These are phyloP conservation scores for Hericium alpestre DNA, from an alignment of 768 basidiomycete species.

Conservation along the genomic window DNA sequence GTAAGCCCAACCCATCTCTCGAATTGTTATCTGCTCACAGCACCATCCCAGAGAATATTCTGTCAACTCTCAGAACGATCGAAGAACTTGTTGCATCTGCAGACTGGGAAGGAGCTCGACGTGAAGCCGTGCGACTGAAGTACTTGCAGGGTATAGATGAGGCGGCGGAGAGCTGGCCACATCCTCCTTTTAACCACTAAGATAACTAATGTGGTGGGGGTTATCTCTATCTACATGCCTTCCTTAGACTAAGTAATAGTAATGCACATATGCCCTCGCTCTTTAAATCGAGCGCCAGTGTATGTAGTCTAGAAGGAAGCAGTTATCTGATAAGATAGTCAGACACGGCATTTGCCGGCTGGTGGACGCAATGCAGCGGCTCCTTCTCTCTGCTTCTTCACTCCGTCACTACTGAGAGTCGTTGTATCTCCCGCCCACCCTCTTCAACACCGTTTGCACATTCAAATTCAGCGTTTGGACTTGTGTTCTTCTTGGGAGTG, in stretches of 20 bases:
- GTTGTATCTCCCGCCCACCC: too few relatives aligned
- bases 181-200: constrained; percentile 18
- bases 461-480: neutral
- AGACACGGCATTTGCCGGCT: too few relatives aligned
- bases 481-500: neutral
- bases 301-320: too few relatives aligned
- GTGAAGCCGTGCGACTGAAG: constrained; percentile 54
- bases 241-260: too few relatives aligned
- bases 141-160: constrained; percentile 60
- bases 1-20: constrained; percentile 24
- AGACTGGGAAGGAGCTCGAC: constrained; percentile 50
- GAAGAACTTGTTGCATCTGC: constrained; percentile 36
- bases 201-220: too few relatives aligned
- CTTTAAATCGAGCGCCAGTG: too few relatives aligned
- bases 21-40: neutral
- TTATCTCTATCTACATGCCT: too few relatives aligned
- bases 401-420: too few relatives aligned
- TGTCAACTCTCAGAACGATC: constrained; percentile 34
- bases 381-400: too few relatives aligned
- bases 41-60: constrained; percentile 42
- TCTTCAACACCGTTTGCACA: neutral
- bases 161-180: constrained; percentile 33
- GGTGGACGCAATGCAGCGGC: too few relatives aligned
- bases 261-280: too few relatives aligned
- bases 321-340: too few relatives aligned